phyloP scores from a whole-genome alignment of 1,139 yeast genomes.

The Taphrina deformans region DNA sequence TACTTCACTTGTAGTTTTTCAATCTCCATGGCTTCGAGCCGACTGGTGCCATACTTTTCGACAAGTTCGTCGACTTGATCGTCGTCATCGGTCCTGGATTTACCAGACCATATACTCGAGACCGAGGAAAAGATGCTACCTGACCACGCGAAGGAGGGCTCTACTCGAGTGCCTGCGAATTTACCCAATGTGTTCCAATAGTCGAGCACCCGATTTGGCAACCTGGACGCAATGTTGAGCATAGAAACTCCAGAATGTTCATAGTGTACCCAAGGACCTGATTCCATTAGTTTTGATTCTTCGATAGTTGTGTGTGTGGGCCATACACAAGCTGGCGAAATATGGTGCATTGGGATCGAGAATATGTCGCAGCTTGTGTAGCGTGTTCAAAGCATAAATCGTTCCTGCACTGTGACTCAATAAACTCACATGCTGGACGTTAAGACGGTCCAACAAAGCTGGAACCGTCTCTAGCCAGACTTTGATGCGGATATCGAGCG shows the following conservation, averaged over 20 bases:
- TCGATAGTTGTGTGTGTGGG: no score
- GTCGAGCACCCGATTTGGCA: neutral
- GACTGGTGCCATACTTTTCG: neutral
- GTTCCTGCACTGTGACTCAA: neutral
- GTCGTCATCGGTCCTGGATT: neutral
- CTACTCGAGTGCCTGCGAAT: neutral
- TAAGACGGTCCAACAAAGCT: neutral
- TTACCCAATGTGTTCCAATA: neutral
- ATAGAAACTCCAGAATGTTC: neutral
- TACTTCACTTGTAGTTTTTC: neutral
- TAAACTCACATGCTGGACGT: neutral
- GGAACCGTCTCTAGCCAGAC: neutral
- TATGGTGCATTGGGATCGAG: neutral
- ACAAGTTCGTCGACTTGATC: neutral
- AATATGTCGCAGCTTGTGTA: neutral
- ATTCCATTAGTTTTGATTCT: neutral
- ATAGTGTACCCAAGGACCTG: conserved; percentile 1
- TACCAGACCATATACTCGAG: neutral
- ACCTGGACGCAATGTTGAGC: neutral
- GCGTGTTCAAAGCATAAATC: neutral
- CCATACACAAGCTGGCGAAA: neutral
- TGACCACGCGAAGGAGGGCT: neutral
- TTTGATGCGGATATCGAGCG: neutral
- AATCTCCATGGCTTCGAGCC: neutral
- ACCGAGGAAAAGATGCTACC: neutral